These are phyloP conservation scores for Odontarrhena argentea DNA, from an alignment of 345 rosid genomes.

Conservation along the genomic window DNA sequence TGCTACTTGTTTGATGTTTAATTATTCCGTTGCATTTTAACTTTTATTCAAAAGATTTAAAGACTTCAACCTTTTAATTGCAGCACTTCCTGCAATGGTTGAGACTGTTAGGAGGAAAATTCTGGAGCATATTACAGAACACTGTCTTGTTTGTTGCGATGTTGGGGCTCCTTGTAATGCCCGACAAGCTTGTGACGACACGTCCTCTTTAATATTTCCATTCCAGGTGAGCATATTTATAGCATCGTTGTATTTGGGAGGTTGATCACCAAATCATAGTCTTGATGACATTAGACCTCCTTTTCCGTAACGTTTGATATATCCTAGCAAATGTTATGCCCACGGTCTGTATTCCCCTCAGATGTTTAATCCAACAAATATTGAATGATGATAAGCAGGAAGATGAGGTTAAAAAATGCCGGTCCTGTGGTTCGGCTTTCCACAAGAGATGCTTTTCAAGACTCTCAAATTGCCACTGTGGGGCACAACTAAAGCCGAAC, in stretches of 20 bases:
- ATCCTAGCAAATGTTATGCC: background rate
- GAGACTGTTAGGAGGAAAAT: conserved; percentile 79
- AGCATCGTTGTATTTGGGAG: background rate
- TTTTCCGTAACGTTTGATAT: background rate
- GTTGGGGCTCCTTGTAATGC: conserved; percentile 88
- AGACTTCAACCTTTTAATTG: conserved; percentile 17
- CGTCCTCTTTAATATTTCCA: conserved; percentile 88
- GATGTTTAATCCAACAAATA: conserved; percentile 5
- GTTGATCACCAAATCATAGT: conserved; percentile 17
- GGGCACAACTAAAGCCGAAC: conserved; percentile 44
- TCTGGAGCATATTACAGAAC: conserved; percentile 83
- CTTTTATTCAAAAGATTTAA: conserved; percentile 22
- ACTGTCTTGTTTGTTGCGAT: conserved; percentile 91
- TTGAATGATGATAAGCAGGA: conserved; percentile 55
- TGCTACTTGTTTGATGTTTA: conserved; percentile 16
- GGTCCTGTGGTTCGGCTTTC: conserved; percentile 60
- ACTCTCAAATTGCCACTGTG: conserved; percentile 73
- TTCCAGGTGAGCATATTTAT: conserved; percentile 68
- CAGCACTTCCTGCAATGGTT: conserved; percentile 57
- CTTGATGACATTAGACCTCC: background rate
- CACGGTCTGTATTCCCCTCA: background rate
- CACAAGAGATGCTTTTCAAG: conserved; percentile 75
- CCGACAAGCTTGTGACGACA: conserved; percentile 85
- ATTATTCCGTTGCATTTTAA: conserved; percentile 2
- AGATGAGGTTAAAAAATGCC: conserved; percentile 65